A percentile compares a stretch with the other conserved stretches of the same genome.
Conservation (phyloP, 768 basidiomycete genomes). For the Gloeopeniophorella convolvens region DNA sequence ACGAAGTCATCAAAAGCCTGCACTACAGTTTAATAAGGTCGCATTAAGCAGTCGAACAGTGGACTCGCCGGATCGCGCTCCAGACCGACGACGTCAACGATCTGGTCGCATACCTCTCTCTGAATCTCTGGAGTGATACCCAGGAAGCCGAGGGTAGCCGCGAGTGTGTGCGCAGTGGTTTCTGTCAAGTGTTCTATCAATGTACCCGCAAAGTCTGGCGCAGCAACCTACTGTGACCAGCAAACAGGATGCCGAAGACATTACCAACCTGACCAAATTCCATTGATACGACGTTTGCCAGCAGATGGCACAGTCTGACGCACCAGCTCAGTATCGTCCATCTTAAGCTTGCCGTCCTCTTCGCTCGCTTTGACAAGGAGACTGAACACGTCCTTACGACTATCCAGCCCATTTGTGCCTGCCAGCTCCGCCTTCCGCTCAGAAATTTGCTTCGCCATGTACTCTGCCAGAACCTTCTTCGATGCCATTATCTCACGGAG, state of each 20-base stretch:
- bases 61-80: conserved; percentile 17
- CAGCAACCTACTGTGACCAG: conserved; percentile 17
- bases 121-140: conserved; percentile 28
- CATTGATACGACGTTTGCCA: no score
- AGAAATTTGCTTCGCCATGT: conserved; percentile 12
- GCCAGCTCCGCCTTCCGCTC: conserved; percentile 14
- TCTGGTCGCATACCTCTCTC: conserved; percentile 29
- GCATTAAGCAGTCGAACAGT: no score
- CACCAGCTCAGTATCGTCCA: conserved; percentile 17
- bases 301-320: background rate
- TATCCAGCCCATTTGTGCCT: background rate
- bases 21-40: no score
- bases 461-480: background rate
- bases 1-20: conserved; percentile 25
- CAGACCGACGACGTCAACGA: conserved; percentile 22
- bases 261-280: conserved; percentile 13
- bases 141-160: conserved; percentile 29
- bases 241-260: conserved; percentile 20
- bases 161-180: conserved; percentile 30
- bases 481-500: background rate
- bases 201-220: background rate
- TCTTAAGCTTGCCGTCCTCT: conserved; percentile 2
- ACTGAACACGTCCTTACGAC: conserved; percentile 17
- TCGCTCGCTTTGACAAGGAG: conserved; percentile 19
- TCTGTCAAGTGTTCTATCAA: conserved; percentile 20